Evolutionary conservation across 2,329 filamentous ascomycete species (phyloP).

Genomic region (Venturia oleaginea): DNA sequence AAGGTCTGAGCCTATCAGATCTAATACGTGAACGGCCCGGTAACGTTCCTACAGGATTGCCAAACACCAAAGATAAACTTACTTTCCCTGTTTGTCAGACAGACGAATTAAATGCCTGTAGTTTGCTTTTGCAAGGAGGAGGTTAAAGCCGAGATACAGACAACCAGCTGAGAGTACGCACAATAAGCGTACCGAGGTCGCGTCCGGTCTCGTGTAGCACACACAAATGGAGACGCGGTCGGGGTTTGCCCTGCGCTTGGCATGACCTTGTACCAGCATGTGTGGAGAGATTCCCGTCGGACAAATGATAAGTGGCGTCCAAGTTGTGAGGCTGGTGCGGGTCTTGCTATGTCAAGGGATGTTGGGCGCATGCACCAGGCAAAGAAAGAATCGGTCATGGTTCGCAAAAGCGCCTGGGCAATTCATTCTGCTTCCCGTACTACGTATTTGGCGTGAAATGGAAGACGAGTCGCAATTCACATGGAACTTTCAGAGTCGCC

Average conservation of each 20-base stretch:
- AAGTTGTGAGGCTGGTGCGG: not conserved
- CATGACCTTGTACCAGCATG: constrained; percentile 5
- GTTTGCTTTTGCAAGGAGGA: constrained; percentile 1
- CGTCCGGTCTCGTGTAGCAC: not conserved
- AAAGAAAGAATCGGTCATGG: not conserved
- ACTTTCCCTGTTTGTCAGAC: not conserved
- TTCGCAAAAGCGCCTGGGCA: not conserved
- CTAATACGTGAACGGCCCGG: not conserved
- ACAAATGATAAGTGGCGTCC: not conserved
- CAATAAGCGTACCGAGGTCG: constrained; percentile 3
- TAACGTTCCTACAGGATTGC: not conserved
- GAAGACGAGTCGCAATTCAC: not conserved
- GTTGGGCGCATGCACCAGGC: not conserved
- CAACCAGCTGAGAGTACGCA: constrained; percentile 1
- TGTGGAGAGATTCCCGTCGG: constrained; percentile 2
- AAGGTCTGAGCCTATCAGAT: not conserved
- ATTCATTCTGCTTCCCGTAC: not conserved
- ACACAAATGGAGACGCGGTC: not conserved
- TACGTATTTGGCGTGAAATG: not conserved
- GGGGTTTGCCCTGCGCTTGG: not conserved
- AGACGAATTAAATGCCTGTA: not conserved
- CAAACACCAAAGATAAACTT: not conserved
- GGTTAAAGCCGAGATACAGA: not conserved
- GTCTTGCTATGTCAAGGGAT: not conserved
- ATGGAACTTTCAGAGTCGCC: not conserved